Base-by-base conservation (phyloP, 2,329 filamentous ascomycete genomes). In the Scolecobasidium constrictum region DNA sequence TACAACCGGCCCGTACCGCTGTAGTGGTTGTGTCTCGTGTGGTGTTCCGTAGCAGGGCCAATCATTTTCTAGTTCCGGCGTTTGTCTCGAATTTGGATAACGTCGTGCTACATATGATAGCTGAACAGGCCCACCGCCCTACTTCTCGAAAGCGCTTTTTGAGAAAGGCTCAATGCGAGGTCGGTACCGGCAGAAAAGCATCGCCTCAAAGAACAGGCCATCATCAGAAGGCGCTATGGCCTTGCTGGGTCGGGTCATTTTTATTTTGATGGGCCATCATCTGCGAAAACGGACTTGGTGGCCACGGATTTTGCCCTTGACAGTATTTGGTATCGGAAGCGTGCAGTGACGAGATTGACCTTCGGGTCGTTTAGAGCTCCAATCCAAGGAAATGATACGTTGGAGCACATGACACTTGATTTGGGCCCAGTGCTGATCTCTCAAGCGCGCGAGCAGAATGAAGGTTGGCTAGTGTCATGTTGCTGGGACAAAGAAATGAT, bases 1-100 rank as follows among this genome's bases (percentile, higher is more conserved):
- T n/a, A n/a, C n/a, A 7, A 33, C 31, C 28, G 33, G 33, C 31
- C 40, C 33, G 40, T 42, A 36, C 40, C 40, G 40, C 40, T 26
- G 40, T 37, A 17, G 11, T 42, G 40, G 40, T 42, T 17, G 16
- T 36, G 17, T 36, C 17, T 23, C 31, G 26, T 41, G 20, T 41
- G 33, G 38, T 28, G 38, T 31, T 16, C 23, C 33, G 28, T 11
- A n/a, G 15, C 19, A n/a, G 18, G 21, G 22, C 22, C 26, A 23
- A 34, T 22, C 19, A 15, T 22, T 15, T 11, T 36, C 19, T 3
- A 35, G 5, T 5, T 6, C 31, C 20, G 40, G 20, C 19, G 34
- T 35, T 36, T 34, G 12, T 36, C 18, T 31, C 40, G 15, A 34
- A 19, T 26, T 35, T 26, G 34, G 17, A 36, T 34, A 23, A 20